Percentiles rank a stretch among this genome's conserved stretches.
These are phyloP conservation scores for Gloeostereum incarnatum DNA, from an alignment of 768 basidiomycete genomes.

Conservation along the genomic window DNA sequence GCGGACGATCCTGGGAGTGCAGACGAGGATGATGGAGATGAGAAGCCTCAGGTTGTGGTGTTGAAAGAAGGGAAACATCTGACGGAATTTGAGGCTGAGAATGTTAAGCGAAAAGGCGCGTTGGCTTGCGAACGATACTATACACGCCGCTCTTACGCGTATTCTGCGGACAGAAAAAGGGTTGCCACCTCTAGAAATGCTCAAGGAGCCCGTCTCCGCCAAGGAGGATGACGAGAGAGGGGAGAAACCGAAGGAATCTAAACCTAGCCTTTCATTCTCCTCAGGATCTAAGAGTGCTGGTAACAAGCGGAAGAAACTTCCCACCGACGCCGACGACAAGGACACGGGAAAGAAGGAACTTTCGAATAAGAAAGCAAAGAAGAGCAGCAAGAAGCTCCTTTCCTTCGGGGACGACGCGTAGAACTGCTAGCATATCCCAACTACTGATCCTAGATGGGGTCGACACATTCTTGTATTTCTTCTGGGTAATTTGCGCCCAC, in stretches of 20 bases:
- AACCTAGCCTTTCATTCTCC: slow-evolving; percentile 26
- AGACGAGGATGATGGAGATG: slow-evolving; percentile 65
- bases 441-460: too few species aligned
- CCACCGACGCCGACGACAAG: slow-evolving; percentile 15
- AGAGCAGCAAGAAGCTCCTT: slow-evolving; percentile 34
- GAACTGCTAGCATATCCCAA: too few species aligned
- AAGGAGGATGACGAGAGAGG: slow-evolving; percentile 17
- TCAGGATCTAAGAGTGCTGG: slow-evolving; percentile 17
- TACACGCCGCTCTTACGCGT: not conserved
- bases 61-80: slow-evolving; percentile 85
- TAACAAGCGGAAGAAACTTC: slow-evolving; percentile 11
- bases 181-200: slow-evolving; percentile 4
- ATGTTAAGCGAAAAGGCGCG: slow-evolving; percentile 64
- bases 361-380: slow-evolving; percentile 50
- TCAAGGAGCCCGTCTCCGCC: slow-evolving; percentile 19
- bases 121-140: slow-evolving; percentile 5
- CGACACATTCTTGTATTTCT: too few species aligned
- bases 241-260: slow-evolving; percentile 19
- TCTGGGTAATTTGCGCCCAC: too few species aligned
- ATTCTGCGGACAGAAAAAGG: not conserved
- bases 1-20: slow-evolving; percentile 63
- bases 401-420: slow-evolving; percentile 51
- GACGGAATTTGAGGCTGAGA: slow-evolving; percentile 67
- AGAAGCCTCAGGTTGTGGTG: slow-evolving; percentile 85
- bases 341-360: slow-evolving; percentile 23